phyloP scores from a whole-genome alignment of 139 green algal species.

The Chlamydomonas applanata region DNA sequence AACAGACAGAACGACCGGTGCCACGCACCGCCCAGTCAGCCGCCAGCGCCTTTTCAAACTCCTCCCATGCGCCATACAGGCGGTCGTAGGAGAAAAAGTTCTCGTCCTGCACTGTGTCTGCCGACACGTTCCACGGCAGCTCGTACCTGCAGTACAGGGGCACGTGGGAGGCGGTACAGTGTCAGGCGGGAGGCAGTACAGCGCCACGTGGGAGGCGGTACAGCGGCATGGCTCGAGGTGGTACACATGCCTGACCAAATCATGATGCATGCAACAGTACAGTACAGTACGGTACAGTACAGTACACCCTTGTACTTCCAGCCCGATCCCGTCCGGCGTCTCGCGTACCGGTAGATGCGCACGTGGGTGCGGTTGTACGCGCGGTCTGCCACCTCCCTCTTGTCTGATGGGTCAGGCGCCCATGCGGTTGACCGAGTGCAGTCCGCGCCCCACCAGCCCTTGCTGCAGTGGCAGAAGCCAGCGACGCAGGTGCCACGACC shows the following conservation, averaged over 20 bases:
- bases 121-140: conserved; percentile 11
- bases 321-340: no score
- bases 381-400: not conserved
- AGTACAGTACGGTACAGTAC: no score
- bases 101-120: not conserved
- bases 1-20: not conserved
- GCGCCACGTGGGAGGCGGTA: no score
- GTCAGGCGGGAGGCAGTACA: no score
- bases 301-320: no score
- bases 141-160: not conserved
- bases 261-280: no score
- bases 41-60: no score
- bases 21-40: not conserved
- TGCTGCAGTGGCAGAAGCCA: conserved; percentile 6
- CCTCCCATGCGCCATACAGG: no score
- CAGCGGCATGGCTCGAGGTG: no score
- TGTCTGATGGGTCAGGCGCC: not conserved
- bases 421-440: not conserved
- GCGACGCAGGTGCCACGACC: not conserved
- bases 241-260: no score
- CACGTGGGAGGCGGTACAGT: no score
- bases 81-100: no score
- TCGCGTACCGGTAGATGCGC: not conserved
- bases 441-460: conserved; percentile 3
- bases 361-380: conserved; percentile 4